Evolutionary conservation across 192 early-diverging fungal species (phyloP).

Genomic region (Rhizophlyctis rosea): DNA sequence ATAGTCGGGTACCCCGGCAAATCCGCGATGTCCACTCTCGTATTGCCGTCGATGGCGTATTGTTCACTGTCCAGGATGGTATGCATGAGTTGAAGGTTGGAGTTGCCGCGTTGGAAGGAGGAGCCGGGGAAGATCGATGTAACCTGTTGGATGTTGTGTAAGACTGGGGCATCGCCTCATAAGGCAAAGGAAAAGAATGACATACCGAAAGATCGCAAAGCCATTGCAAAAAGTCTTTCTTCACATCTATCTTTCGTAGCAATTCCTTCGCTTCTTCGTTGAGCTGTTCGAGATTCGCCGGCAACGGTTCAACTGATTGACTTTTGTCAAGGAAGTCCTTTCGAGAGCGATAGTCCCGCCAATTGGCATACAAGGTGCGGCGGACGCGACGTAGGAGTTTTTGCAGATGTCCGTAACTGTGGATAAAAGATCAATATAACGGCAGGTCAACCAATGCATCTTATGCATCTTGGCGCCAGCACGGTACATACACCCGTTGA

Average conservation of each 20-base stretch:
- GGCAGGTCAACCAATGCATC: background rate
- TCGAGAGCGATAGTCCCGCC: conserved; percentile 25
- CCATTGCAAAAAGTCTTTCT: conserved; percentile 59
- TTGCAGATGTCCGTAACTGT: conserved; percentile 12
- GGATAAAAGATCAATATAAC: conserved; percentile 13
- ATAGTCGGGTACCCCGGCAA: conserved; percentile 24
- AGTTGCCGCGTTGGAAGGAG: conserved; percentile 67
- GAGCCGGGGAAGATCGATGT: conserved; percentile 70
- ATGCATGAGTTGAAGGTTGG: conserved; percentile 52
- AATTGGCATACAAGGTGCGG: conserved; percentile 37
- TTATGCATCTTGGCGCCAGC: conserved; percentile 20
- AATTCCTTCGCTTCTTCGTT: conserved; percentile 17
- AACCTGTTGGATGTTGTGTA: too few relatives aligned
- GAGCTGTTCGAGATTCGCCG: conserved; percentile 3
- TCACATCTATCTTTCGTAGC: conserved; percentile 39
- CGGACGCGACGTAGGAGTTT: conserved; percentile 37
- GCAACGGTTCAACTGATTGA: background rate
- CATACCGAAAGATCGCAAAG: conserved; percentile 50
- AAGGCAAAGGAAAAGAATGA: conserved; percentile 3
- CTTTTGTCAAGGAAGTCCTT: conserved; percentile 22
- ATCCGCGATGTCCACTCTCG: conserved; percentile 14
- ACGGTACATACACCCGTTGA: conserved; percentile 63
- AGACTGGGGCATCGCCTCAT: background rate
- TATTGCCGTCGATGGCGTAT: conserved; percentile 23
- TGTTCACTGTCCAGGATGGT: conserved; percentile 35